Evolutionary conservation across 1,284 basidiomycete species (phyloP), one percentile per base, ranked within the genome.

Genomic region (Malassezia yamatoensis): DNA sequence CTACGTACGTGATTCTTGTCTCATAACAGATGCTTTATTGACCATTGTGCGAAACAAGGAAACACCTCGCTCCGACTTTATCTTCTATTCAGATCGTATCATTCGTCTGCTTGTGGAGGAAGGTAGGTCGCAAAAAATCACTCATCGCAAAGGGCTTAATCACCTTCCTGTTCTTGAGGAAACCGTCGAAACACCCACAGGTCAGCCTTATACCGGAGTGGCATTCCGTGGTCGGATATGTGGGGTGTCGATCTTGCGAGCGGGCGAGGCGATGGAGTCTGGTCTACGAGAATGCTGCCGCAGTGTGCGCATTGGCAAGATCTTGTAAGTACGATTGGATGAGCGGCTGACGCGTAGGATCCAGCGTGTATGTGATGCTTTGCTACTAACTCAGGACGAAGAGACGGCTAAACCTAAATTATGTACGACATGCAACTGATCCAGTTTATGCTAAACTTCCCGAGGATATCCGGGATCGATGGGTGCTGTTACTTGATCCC

Each of bases 401-500:
- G 68, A 65, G 46, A 74, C 71, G 7, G 64, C 71, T 8, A 62
- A 70, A 49, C 65, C 71, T 11, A 72, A 72, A 40, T 64, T 74
- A 13, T 74, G 60, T 62, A 55, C 42, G 59, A 52, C 3, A 15
- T 9, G 24, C 20, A 24, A 43, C 38, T 59, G 3, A 61, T 34
- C n/a, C 32, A 40, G 42, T 80, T 77, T 80, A 79, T 66, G 78
- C 79, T 52, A 81, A 96, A 83, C 83, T 96, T 49, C 93, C 93
- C 2, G 86, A 86, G 70, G 93, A 98, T 74, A 96, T 98, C 58
- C 83, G 86, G 0, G 79, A 82, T 38, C 84, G 93, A 51, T 98
- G 93, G 76, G 89, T 93, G 46, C 83, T 98, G 35, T 82, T 98
- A 13, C 82, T 98, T 13, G 93, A 98, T 75, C 93, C 93, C 1